These are phyloP conservation scores for Penicillium sp. DNA, from an alignment of 2,329 filamentous ascomycete genomes.

Conservation along the genomic window DNA sequence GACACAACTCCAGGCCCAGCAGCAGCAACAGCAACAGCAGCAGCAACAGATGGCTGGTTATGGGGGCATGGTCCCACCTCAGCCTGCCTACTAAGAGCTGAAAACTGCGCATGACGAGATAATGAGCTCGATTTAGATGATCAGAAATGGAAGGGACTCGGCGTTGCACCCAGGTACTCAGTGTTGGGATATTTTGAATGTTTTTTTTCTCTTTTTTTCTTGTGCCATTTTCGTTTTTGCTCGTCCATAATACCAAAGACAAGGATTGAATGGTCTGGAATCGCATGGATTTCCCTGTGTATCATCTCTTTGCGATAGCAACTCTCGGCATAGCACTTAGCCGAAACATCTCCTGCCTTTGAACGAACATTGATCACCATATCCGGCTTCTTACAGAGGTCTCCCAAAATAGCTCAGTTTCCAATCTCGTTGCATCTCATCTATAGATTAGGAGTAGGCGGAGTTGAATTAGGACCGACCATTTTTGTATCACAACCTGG, in stretches of 20 bases:
- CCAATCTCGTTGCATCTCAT: not conserved
- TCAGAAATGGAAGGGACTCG: conserved; percentile 29
- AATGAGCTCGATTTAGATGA: conserved; percentile 26
- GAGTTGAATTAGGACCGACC: not conserved
- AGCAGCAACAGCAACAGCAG: conserved; percentile 40
- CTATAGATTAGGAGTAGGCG: not conserved
- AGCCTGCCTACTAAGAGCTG: conserved; percentile 33
- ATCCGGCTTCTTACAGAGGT: not conserved
- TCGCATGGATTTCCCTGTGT: not conserved
- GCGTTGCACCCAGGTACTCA: conserved; percentile 28
- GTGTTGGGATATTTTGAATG: conserved; percentile 14
- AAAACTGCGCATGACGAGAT: conserved; percentile 26
- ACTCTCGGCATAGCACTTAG: not conserved
- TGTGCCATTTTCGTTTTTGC: conserved; percentile 1
- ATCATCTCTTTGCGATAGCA: not conserved
- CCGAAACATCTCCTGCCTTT: not conserved
- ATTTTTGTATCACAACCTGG: not conserved
- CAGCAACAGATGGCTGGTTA: conserved; percentile 39
- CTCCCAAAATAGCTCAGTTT: not conserved
- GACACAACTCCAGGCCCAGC: conserved; percentile 55
- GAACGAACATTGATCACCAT: conserved; percentile 30
- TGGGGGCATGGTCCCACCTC: conserved; percentile 39
- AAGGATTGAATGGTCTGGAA: not conserved
- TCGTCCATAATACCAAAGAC: not conserved
- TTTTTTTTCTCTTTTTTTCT: conserved; percentile 9